phyloP scores from a whole-genome alignment of 2,329 filamentous ascomycete species.

The Aplosporella prunicola region DNA sequence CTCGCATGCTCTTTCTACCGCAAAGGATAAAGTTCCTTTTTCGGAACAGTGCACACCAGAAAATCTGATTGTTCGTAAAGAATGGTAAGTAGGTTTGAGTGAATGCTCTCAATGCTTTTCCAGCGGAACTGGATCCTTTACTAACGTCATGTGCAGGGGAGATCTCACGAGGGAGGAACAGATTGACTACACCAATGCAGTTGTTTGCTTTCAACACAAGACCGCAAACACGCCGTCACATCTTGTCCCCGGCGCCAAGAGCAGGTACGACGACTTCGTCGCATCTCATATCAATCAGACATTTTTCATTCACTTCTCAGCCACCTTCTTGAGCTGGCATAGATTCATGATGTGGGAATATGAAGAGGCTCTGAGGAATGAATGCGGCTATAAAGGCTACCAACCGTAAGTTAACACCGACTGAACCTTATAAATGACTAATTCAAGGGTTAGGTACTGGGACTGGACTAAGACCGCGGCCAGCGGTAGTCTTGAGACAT shows the following conservation, averaged over 20 bases:
- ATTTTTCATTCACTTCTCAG: constrained; percentile 24
- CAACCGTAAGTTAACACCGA: constrained; percentile 39
- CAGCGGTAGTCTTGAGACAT: constrained; percentile 20
- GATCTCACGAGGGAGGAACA: constrained; percentile 14
- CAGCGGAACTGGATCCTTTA: too few relatives aligned
- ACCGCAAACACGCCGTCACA: constrained; percentile 20
- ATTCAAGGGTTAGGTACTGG: not conserved
- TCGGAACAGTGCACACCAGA: not conserved
- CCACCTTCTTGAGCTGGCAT: constrained; percentile 31
- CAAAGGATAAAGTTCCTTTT: too few relatives aligned
- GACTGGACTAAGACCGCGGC: not conserved
- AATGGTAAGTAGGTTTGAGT: constrained; percentile 2
- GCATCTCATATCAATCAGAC: constrained; percentile 28
- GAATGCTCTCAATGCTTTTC: not conserved
- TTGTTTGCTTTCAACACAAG: constrained; percentile 24
- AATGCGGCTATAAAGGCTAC: constrained; percentile 34
- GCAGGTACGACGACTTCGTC: constrained; percentile 28
- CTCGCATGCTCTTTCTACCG: too few relatives aligned
- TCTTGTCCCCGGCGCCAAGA: constrained; percentile 22
- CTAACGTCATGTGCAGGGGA: not conserved
- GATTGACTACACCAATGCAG: constrained; percentile 26
- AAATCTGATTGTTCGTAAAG: not conserved
- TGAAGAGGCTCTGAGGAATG: constrained; percentile 32
- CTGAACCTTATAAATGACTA: not conserved
- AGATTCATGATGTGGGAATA: constrained; percentile 34